These are phyloP conservation scores for Clavariopsis aquatica DNA, from an alignment of 495 filamentous ascomycete genomes.

Conservation along the genomic window DNA sequence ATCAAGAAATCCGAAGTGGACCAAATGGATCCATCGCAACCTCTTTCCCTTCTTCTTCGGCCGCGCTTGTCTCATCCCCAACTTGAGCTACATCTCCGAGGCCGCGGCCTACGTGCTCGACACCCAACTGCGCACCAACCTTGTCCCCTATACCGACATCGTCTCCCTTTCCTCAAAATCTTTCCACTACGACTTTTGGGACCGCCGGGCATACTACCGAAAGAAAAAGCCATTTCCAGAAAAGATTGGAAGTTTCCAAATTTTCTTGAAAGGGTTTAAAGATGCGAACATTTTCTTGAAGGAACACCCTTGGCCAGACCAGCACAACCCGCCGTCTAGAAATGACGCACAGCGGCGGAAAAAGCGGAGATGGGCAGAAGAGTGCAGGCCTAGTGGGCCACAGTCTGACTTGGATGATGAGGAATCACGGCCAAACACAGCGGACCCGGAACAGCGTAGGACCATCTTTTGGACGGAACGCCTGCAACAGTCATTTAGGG, in stretches of 20 bases:
- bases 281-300: conserved; percentile 94
- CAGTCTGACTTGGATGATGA: conserved; percentile 73
- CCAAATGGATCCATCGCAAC: conserved; percentile 52
- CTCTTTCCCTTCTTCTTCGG: conserved; percentile 98
- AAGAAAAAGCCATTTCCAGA: conserved; percentile 84
- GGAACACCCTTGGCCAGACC: conserved; percentile 98
- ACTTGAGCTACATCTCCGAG: conserved; percentile 98
- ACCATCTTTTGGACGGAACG: conserved; percentile 83
- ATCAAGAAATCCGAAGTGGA: conserved; percentile 50
- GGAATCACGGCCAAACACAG: conserved; percentile 48
- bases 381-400: conserved; percentile 72
- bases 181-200: conserved; percentile 98
- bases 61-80: conserved; percentile 92
- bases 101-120: conserved; percentile 95
- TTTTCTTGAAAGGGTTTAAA: conserved; percentile 94
- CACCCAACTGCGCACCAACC: conserved; percentile 79
- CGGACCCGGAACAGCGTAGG: conserved; percentile 52
- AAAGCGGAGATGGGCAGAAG: conserved; percentile 79
- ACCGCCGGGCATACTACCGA: conserved; percentile 81
- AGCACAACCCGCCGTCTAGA: conserved; percentile 73
- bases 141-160: conserved; percentile 96
- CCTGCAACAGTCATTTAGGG: conserved; percentile 87
- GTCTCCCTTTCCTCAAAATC: conserved; percentile 93
- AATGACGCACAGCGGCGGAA: conserved; percentile 60
- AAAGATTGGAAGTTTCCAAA: conserved; percentile 95